Evolutionary conservation across 768 basidiomycete genomes (phyloP).

Genomic region (Boletus reticuloceps): DNA sequence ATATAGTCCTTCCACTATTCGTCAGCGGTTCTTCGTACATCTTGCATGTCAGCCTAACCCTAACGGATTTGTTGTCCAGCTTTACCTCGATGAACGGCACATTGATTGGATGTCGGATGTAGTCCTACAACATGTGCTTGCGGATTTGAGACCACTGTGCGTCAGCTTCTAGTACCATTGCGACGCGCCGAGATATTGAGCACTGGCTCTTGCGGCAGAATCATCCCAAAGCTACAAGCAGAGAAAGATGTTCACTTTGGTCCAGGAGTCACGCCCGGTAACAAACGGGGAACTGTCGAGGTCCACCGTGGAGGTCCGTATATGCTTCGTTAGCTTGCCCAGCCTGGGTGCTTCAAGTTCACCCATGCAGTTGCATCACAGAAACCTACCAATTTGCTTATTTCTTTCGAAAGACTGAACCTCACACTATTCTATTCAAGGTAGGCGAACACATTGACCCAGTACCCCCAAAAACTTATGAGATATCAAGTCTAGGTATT

Average conservation of each 20-base stretch:
- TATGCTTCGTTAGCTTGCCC: not conserved
- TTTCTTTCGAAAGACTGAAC: slow-evolving; percentile 79
- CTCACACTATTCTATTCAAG: slow-evolving; percentile 81
- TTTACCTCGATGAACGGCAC: slow-evolving; percentile 89
- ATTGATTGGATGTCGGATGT: slow-evolving; percentile 88
- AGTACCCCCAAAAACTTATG: not conserved
- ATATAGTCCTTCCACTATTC: slow-evolving; percentile 75
- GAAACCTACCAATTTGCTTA: slow-evolving; percentile 91
- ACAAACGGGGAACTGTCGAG: slow-evolving; percentile 72
- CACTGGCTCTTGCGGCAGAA: slow-evolving; percentile 37
- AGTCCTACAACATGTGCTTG: slow-evolving; percentile 75
- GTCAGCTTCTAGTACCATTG: slow-evolving; percentile 11
- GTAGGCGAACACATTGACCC: slow-evolving; percentile 36
- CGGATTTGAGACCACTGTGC: slow-evolving; percentile 73
- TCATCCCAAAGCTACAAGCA: slow-evolving; percentile 61
- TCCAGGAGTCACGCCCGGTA: slow-evolving; percentile 37
- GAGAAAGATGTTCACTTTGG: slow-evolving; percentile 50
- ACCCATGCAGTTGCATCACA: slow-evolving; percentile 29
- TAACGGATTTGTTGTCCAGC: slow-evolving; percentile 34
- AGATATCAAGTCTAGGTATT: slow-evolving; percentile 39
- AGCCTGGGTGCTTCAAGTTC: not conserved
- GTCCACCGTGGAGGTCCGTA: slow-evolving; percentile 77
- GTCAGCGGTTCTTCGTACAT: slow-evolving; percentile 36
- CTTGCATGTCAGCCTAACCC: slow-evolving; percentile 3
- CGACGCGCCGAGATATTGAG: not conserved